A percentile compares a stretch with the other conserved stretches of the same genome.
These are phyloP conservation scores for Nothophytophthora sp. DNA, from an alignment of 352 stramenopile genomes.

Conservation along the genomic window DNA sequence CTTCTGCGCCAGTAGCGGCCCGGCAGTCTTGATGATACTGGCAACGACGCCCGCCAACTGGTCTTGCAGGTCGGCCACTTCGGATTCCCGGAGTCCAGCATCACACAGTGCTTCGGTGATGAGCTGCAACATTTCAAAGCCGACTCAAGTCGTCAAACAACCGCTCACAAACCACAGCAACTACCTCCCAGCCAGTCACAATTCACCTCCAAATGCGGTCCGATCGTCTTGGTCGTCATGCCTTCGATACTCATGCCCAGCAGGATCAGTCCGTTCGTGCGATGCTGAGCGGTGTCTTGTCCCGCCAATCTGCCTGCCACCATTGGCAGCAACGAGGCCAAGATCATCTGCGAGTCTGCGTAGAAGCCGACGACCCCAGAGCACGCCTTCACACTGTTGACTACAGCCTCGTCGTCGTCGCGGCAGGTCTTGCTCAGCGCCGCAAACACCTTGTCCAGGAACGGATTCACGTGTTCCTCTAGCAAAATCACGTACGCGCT, in stretches of 20 bases:
- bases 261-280: conserved; percentile 77
- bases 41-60: conserved; percentile 60
- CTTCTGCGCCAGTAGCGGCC: conserved; percentile 34
- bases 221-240: conserved; percentile 65
- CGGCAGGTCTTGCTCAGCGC: conserved; percentile 74
- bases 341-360: conserved; percentile 71
- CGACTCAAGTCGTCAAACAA: too few relatives aligned
- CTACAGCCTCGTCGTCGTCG: conserved; percentile 71
- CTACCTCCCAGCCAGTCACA: too few relatives aligned
- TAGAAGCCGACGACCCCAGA: conserved; percentile 68
- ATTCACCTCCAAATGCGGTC: conserved; percentile 60
- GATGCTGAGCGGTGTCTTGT: conserved; percentile 78
- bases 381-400: conserved; percentile 64
- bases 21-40: conserved; percentile 63
- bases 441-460: conserved; percentile 73
- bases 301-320: conserved; percentile 62
- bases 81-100: conserved; percentile 64
- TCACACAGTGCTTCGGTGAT: conserved; percentile 81
- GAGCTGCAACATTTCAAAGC: too few relatives aligned
- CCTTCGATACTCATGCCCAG: conserved; percentile 82
- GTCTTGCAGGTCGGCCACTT: conserved; percentile 70
- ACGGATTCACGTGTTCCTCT: conserved; percentile 68
- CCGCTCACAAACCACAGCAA: too few relatives aligned
- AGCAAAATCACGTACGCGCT: conserved; percentile 69
- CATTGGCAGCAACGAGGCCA: conserved; percentile 75